A percentile compares a stretch with the other conserved stretches of the same genome.
These are phyloP conservation scores for Penstemon eatonii DNA, from an alignment of 257 asterid species.

Conservation along the genomic window DNA sequence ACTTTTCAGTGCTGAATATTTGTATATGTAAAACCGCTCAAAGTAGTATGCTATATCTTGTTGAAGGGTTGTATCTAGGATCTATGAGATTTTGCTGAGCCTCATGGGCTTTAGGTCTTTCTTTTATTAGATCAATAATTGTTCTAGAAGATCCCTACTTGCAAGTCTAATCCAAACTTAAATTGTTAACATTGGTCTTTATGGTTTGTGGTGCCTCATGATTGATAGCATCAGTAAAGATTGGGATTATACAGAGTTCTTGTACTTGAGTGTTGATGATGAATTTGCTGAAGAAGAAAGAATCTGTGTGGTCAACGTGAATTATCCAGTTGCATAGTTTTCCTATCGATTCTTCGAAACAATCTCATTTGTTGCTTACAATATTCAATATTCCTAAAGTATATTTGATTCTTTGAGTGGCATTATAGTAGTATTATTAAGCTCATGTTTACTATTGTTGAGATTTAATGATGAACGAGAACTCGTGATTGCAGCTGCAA, in stretches of 20 bases:
- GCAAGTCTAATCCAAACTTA: neutral
- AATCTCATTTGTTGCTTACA: neutral
- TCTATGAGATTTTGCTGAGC: neutral
- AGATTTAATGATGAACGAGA: constrained; percentile 28
- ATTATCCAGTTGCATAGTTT: neutral
- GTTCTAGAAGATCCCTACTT: neutral
- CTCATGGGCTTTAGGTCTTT: constrained; percentile 5
- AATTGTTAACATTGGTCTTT: neutral
- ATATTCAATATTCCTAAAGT: neutral
- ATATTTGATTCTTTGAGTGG: neutral
- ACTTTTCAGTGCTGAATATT: too few species aligned
- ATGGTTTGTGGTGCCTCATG: neutral
- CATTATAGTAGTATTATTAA: constrained; percentile 12
- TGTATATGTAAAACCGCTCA: too few species aligned
- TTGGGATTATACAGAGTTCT: neutral
- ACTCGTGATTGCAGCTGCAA: constrained; percentile 74
- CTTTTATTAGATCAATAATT: constrained; percentile 12
- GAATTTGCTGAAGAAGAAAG: constrained; percentile 16
- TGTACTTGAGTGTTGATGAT: constrained; percentile 12
- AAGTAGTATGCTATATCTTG: too few species aligned
- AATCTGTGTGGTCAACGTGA: neutral
- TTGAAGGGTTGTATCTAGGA: too few species aligned
- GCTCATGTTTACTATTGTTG: constrained; percentile 25
- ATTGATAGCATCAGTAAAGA: neutral
- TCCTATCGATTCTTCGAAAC: constrained; percentile 5